A percentile compares a stretch with the other conserved stretches of the same genome.
Conservation (phyloP, 192 early-diverging fungal species). For the Coemansia sp. region DNA sequence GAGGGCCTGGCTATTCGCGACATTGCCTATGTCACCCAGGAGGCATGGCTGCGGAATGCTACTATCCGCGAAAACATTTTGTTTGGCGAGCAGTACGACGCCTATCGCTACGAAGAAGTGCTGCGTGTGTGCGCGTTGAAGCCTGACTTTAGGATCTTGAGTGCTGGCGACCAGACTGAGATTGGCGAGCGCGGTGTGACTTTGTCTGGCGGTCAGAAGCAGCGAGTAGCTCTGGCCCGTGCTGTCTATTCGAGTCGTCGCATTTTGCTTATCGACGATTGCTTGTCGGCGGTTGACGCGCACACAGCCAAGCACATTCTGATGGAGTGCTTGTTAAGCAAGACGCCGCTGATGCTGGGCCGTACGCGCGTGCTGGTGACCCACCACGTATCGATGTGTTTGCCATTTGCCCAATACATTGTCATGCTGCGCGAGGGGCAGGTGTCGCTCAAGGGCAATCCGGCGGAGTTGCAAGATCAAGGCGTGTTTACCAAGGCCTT, state of each 20-base stretch:
- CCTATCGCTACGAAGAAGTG: slow-evolving; percentile 70
- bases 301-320: slow-evolving; percentile 87
- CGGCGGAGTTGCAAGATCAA: slow-evolving; percentile 51
- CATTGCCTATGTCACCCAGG: slow-evolving; percentile 88
- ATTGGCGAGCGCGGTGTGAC: slow-evolving; percentile 83
- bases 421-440: slow-evolving; percentile 65
- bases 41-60: slow-evolving; percentile 67
- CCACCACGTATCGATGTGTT: slow-evolving; percentile 69
- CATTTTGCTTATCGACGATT: slow-evolving; percentile 79
- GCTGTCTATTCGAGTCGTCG: slow-evolving; percentile 72
- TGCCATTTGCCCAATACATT: slow-evolving; percentile 49
- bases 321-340: slow-evolving; percentile 67
- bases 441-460: slow-evolving; percentile 54
- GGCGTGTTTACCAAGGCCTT: slow-evolving; percentile 34
- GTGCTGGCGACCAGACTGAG: slow-evolving; percentile 85
- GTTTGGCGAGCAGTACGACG: slow-evolving; percentile 75
- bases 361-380: slow-evolving; percentile 88
- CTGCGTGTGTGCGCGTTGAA: slow-evolving; percentile 77
- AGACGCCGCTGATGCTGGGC: slow-evolving; percentile 59
- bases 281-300: slow-evolving; percentile 88
- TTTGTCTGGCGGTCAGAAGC: slow-evolving; percentile 82
- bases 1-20: slow-evolving; percentile 44
- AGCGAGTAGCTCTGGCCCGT: slow-evolving; percentile 77
- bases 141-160: slow-evolving; percentile 78
- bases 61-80: slow-evolving; percentile 78